A percentile compares a stretch with the other conserved stretches of the same genome.
Evolutionary conservation across 1,284 basidiomycete species (phyloP).

Genomic region (Ustilago curta): DNA sequence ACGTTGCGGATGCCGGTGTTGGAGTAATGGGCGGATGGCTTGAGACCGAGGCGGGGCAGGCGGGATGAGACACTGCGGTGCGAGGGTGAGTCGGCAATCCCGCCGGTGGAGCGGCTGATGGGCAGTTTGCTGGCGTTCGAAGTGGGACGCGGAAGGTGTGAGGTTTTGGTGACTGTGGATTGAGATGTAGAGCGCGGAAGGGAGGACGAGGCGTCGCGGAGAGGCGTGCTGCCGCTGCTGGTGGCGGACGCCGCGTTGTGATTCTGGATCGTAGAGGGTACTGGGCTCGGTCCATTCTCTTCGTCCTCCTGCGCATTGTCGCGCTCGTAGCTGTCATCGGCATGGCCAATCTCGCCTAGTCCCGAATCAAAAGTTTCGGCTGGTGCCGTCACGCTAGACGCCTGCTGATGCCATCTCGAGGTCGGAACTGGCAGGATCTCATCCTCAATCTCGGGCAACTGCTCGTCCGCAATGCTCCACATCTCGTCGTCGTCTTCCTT

Average conservation of each 20-base stretch:
- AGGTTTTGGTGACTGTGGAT: slow-evolving; percentile 30
- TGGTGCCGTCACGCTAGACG: background rate
- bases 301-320: slow-evolving; percentile 1
- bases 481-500: slow-evolving; percentile 34
- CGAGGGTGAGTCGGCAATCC: slow-evolving; percentile 26
- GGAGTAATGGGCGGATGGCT: slow-evolving; percentile 38
- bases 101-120: slow-evolving; percentile 27
- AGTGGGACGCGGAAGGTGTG: slow-evolving; percentile 20
- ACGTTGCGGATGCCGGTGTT: slow-evolving; percentile 24
- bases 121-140: slow-evolving; percentile 26
- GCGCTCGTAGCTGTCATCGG: slow-evolving; percentile 10
- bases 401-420: slow-evolving; percentile 3
- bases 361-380: slow-evolving; percentile 16
- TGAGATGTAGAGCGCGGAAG: slow-evolving; percentile 35
- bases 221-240: slow-evolving; percentile 11
- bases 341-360: slow-evolving; percentile 7
- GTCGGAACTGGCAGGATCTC: slow-evolving; percentile 14
- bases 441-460: slow-evolving; percentile 40
- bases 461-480: slow-evolving; percentile 54
- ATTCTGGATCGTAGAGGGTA: slow-evolving; percentile 17
- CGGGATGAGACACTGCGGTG: slow-evolving; percentile 37
- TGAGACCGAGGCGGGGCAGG: slow-evolving; percentile 41
- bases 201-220: slow-evolving; percentile 17
- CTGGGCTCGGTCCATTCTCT: slow-evolving; percentile 11
- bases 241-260: background rate